Percentiles rank a stretch among this genome's conserved stretches.
Evolutionary conservation across 2,329 filamentous ascomycete species (phyloP).

Genomic region (Beauveria medogensis): DNA sequence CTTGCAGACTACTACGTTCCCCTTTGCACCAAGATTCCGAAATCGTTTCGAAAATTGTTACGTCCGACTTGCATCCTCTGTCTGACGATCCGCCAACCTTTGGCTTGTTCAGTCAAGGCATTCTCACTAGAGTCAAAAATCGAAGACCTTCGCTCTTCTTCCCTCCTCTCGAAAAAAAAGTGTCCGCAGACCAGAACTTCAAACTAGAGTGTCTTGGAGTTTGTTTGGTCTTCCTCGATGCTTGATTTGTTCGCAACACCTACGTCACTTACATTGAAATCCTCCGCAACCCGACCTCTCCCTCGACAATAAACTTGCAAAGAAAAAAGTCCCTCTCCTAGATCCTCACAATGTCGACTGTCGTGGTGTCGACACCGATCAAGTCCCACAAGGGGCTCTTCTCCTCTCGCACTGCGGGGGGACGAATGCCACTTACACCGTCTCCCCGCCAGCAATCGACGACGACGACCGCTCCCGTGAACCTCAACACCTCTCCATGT

Average conservation of each 20-base stretch:
- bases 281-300: not conserved
- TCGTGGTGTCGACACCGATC: conserved; percentile 77
- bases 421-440: conserved; percentile 88
- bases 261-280: conserved; percentile 13
- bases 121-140: conserved; percentile 43
- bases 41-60: conserved; percentile 25
- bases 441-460: conserved; percentile 66
- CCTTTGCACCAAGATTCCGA: conserved; percentile 18
- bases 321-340: not conserved
- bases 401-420: conserved; percentile 84
- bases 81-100: conserved; percentile 11
- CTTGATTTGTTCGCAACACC: conserved; percentile 31
- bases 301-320: not conserved
- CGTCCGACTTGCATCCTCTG: not conserved
- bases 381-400: conserved; percentile 95
- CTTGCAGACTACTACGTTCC: conserved; percentile 17
- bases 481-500: conserved; percentile 63
- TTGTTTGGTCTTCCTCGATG: conserved; percentile 36
- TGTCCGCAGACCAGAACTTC: conserved; percentile 49
- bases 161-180: conserved; percentile 17
- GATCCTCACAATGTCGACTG: conserved; percentile 61
- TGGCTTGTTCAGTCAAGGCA: conserved; percentile 31
- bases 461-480: conserved; percentile 39
- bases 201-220: conserved; percentile 53
- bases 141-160: conserved; percentile 31